Evolutionary conservation across 805 yeast species (phyloP).

Genomic region (Zygotorulaspora danielsina): DNA sequence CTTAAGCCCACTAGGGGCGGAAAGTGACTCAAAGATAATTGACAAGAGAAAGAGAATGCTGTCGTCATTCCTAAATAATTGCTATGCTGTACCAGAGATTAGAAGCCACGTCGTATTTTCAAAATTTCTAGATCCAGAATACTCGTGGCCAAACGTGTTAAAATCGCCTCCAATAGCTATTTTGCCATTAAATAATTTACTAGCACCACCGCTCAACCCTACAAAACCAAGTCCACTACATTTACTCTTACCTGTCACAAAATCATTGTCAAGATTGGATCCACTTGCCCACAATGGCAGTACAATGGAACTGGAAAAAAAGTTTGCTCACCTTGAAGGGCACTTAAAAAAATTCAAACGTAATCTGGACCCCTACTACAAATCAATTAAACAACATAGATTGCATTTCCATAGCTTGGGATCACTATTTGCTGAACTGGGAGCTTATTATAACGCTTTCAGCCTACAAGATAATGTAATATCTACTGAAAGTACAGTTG

Average conservation of each 20-base stretch:
- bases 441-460: slow-evolving; percentile 62
- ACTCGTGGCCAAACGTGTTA: slow-evolving; percentile 76
- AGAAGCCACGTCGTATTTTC: slow-evolving; percentile 58
- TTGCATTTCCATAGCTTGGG: slow-evolving; percentile 50
- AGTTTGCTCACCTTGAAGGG: slow-evolving; percentile 41
- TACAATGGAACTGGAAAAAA: slow-evolving; percentile 36
- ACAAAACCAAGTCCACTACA: slow-evolving; percentile 55
- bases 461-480: slow-evolving; percentile 53
- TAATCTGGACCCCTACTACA: slow-evolving; percentile 26
- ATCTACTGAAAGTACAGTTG: slow-evolving; percentile 50
- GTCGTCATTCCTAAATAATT: slow-evolving; percentile 71
- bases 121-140: slow-evolving; percentile 79
- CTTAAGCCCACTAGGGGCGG: slow-evolving; percentile 41
- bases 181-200: slow-evolving; percentile 49
- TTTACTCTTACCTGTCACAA: slow-evolving; percentile 58
- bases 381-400: slow-evolving; percentile 29
- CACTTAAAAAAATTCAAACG: slow-evolving; percentile 28
- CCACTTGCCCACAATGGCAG: slow-evolving; percentile 15
- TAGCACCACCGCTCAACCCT: slow-evolving; percentile 62
- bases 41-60: slow-evolving; percentile 74
- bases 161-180: slow-evolving; percentile 50
- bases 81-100: slow-evolving; percentile 55
- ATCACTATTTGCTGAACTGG: slow-evolving; percentile 68
- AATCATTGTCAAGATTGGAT: slow-evolving; percentile 40
- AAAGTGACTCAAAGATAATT: slow-evolving; percentile 44